Evolutionary conservation across 1,284 basidiomycete genomes (phyloP), one percentile per base, ranked within the genome.

Genomic region (Sanghuangporus weigelae): DNA sequence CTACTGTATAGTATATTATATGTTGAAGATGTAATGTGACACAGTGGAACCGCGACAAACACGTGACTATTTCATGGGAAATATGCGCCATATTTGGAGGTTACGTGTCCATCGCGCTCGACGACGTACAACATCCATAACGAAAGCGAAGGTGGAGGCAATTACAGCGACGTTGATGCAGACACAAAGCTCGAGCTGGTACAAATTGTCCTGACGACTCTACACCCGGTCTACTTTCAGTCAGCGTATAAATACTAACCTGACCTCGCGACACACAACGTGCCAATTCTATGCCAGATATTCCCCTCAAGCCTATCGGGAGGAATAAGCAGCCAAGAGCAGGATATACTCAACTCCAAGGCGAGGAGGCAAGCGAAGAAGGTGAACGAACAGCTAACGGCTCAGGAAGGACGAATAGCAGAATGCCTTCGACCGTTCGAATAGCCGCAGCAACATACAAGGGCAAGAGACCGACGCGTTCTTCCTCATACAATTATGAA

Each of bases 231-330:
- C 7, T 53, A 19, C 31, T 49, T 23, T 49, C 53, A 16, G 31
- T 6, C 31, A 31, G 5, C 11, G n/a, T 7, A 46, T 54, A 2
- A 14, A 35, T 38, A 12, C 31, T 36, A 12, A 11, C 26, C 31
- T 23, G 21, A 26, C 51, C 11, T 53, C 7, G 51, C 16, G 31
- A 35, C 19, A 31, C 53, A 8, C 14, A 38, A 54, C 26, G 53
- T 35, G 7, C 31, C 36, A 38, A 57, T 60, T 63, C 57, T 62
- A 66, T 66, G 65, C 48, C 65, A 38, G 65, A 66, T 60, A 66
- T 66, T 38, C 65, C 61, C 7, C 65, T 66, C 46, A 59, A 60
- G 26, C 16, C 55, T 39, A 56, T 66, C 31, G 51, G 59, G 7
- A 60, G 62, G 40, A 57, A 56, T 16, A 51, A 53, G 46, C 56